These are phyloP conservation scores for Globisporangium takayamanum DNA, from an alignment of 352 stramenopile species.

Conservation along the genomic window DNA sequence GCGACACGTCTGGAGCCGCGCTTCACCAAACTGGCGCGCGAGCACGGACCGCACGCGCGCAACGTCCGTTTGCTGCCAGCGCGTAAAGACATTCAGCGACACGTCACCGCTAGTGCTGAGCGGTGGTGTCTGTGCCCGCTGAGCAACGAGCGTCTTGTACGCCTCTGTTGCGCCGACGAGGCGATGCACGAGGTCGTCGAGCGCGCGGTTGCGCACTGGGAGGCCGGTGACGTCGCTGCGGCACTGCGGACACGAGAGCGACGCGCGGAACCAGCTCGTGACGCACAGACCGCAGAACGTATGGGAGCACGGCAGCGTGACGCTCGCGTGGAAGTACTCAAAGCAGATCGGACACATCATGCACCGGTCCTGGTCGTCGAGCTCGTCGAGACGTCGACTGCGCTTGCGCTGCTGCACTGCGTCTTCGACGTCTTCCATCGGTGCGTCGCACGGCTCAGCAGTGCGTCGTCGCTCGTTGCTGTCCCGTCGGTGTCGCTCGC, in stretches of 20 bases:
- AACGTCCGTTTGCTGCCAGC: conserved; percentile 41
- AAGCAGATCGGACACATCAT: conserved; percentile 81
- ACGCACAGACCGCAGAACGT: conserved; percentile 81
- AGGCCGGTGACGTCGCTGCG: conserved; percentile 52
- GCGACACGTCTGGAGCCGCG: conserved; percentile 49
- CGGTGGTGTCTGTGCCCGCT: conserved; percentile 24
- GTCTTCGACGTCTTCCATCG: conserved; percentile 10
- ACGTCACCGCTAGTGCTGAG: neutral
- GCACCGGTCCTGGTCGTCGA: conserved; percentile 51
- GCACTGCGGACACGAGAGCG: conserved; percentile 75
- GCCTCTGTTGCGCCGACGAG: conserved; percentile 60
- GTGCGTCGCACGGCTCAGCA: conserved; percentile 3
- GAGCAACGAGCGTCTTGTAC: conserved; percentile 41
- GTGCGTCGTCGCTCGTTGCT: conserved; percentile 3
- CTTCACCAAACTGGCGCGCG: conserved; percentile 52
- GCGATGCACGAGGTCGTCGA: conserved; percentile 71
- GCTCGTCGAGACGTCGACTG: conserved; percentile 12
- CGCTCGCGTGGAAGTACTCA: conserved; percentile 73
- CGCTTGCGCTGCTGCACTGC: conserved; percentile 10
- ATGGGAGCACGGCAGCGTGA: conserved; percentile 76
- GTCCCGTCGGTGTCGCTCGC: conserved; percentile 20
- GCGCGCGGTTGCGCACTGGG: conserved; percentile 71
- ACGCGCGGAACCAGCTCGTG: conserved; percentile 70
- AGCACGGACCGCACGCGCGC: conserved; percentile 39
- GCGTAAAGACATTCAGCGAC: conserved; percentile 43